Evolutionary conservation across 2,329 filamentous ascomycete species (phyloP).

Genomic region (Coniochaeta sp.): DNA sequence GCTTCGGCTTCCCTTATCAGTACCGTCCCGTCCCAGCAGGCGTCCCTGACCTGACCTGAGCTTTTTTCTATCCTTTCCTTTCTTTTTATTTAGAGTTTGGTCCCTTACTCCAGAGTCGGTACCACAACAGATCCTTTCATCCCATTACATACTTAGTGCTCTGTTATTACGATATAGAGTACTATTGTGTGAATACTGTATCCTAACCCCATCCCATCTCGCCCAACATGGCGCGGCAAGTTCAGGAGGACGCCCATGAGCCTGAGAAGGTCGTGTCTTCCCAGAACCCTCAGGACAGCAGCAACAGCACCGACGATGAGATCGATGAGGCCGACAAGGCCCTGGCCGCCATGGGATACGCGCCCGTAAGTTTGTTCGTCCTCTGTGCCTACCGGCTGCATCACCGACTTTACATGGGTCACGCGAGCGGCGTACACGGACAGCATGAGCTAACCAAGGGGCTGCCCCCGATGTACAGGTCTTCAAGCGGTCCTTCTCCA

Average conservation of each 20-base stretch:
- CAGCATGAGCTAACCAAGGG: conserved; percentile 5
- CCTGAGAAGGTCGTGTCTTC: not conserved
- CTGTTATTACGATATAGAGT: not conserved
- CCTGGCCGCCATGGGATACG: conserved; percentile 28
- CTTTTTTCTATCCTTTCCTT: not conserved
- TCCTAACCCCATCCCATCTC: not conserved
- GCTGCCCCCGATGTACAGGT: conserved; percentile 26
- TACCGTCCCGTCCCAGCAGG: not conserved
- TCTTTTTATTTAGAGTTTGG: not conserved
- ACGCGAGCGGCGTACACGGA: not conserved
- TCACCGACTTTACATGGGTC: not conserved
- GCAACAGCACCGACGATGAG: conserved; percentile 9
- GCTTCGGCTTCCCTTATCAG: not conserved
- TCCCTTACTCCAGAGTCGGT: not conserved
- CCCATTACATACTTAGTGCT: not conserved
- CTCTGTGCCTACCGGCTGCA: not conserved
- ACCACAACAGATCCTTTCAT: not conserved
- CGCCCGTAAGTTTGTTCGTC: conserved; percentile 19
- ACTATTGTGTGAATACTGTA: not conserved
- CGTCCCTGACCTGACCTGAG: not conserved
- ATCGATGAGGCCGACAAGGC: conserved; percentile 21
- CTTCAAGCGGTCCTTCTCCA: conserved; percentile 53
- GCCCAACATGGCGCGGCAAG: not conserved
- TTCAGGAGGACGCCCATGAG: not conserved
- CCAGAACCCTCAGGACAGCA: conserved; percentile 3